A percentile compares a stretch with the other conserved stretches of the same genome.
phyloP scores from a whole-genome alignment of 306 rosid genomes.

The Quillaja saponaria region DNA sequence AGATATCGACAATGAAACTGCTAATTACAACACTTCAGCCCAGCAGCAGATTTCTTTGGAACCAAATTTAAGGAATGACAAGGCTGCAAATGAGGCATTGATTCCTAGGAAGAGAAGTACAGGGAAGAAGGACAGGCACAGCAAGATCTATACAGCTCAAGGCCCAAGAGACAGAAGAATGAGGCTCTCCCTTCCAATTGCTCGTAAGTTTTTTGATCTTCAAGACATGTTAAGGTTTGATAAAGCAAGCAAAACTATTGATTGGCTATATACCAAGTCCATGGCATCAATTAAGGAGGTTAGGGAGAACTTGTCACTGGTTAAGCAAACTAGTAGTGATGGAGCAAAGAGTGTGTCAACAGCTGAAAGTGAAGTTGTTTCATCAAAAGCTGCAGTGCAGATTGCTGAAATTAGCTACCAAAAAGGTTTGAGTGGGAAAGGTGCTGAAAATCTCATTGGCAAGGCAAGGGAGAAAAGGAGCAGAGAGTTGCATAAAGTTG shows the following conservation, averaged over 20 bases:
- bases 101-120: conserved; percentile 33
- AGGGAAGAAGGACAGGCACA: conserved; percentile 59
- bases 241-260: conserved; percentile 59
- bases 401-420: neutral
- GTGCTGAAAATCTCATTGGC: neutral
- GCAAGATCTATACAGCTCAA: conserved; percentile 60
- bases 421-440: neutral
- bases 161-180: conserved; percentile 59
- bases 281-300: conserved; percentile 47
- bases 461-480: conserved; percentile 4
- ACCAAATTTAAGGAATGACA: neutral
- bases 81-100: neutral
- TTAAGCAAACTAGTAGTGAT: neutral
- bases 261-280: conserved; percentile 53
- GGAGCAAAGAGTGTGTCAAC: conserved; percentile 7
- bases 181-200: conserved; percentile 59
- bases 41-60: neutral
- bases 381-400: neutral
- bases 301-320: conserved; percentile 14
- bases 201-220: conserved; percentile 56
- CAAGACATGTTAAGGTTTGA: conserved; percentile 65
- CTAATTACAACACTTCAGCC: neutral
- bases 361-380: conserved; percentile 17
- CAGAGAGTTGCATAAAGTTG: conserved; percentile 26
- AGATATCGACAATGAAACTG: neutral